phyloP scores from a whole-genome alignment of 2,329 filamentous ascomycete species.

The Neospermospora avenae region DNA sequence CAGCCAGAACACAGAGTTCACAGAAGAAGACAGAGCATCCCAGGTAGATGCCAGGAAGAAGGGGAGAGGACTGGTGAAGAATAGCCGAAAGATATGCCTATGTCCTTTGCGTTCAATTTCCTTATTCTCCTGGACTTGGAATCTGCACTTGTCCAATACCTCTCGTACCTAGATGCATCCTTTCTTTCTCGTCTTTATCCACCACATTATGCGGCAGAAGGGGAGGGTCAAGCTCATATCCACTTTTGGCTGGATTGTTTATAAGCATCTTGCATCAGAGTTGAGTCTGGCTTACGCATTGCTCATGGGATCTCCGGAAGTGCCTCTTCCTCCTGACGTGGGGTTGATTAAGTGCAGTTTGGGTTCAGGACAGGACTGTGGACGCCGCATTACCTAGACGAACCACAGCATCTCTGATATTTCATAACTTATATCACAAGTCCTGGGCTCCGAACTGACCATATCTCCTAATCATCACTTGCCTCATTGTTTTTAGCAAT shows the following conservation, averaged over 20 bases:
- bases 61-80: neutral
- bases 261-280: conserved; percentile 16
- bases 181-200: conserved; percentile 11
- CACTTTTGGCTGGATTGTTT: conserved; percentile 14
- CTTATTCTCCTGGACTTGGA: neutral
- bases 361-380: neutral
- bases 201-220: conserved; percentile 18
- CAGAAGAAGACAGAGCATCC: neutral
- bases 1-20: neutral
- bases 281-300: conserved; percentile 10
- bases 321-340: neutral
- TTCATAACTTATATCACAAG: too few relatives aligned
- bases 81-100: neutral
- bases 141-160: neutral
- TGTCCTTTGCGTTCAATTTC: neutral
- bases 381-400: conserved; percentile 6
- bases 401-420: neutral
- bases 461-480: too few relatives aligned
- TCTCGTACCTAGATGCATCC: neutral
- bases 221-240: conserved; percentile 7
- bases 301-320: conserved; percentile 15
- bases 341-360: neutral
- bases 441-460: too few relatives aligned
- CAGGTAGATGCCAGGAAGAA: neutral
- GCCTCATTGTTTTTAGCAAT: conserved; percentile 6